Evolutionary conservation across 805 yeast genomes (phyloP).

Genomic region (Yarrowia phangngaensis): DNA sequence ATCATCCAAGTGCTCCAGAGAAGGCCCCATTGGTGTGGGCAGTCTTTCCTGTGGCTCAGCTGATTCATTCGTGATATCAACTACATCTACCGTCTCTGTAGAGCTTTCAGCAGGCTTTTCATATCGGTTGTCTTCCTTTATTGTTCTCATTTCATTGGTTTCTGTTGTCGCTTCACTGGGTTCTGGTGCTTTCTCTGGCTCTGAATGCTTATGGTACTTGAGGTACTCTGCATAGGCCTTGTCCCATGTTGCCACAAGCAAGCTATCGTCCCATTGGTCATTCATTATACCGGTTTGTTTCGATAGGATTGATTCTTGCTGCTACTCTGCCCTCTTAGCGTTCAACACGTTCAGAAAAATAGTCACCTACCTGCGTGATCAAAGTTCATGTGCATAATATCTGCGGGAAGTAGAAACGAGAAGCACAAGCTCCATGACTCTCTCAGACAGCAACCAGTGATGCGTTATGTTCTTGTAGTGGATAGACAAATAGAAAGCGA

Average conservation of each 20-base stretch:
- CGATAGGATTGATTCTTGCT: too few species aligned
- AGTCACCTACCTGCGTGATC: too few species aligned
- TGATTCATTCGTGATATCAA: not conserved
- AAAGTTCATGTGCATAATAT: too few species aligned
- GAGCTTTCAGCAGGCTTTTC: not conserved
- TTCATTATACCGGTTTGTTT: too few species aligned
- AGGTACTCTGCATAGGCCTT: slow-evolving; percentile 31
- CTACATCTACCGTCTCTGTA: slow-evolving; percentile 1
- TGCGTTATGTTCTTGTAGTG: too few species aligned
- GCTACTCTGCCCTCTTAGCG: too few species aligned
- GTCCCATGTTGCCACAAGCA: slow-evolving; percentile 32
- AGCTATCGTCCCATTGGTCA: slow-evolving; percentile 35
- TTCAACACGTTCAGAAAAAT: too few species aligned
- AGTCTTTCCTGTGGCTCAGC: not conserved
- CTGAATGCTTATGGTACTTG: slow-evolving; percentile 32
- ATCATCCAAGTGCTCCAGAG: slow-evolving; percentile 30
- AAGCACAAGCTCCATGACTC: too few species aligned
- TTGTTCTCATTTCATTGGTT: slow-evolving; percentile 15
- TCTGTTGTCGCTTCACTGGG: not conserved
- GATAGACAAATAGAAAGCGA: too few species aligned
- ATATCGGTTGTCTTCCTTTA: slow-evolving; percentile 1
- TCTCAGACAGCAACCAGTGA: too few species aligned
- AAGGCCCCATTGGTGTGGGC: not conserved
- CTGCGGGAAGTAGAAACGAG: too few species aligned
- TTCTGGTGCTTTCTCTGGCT: too few species aligned